Conservation (phyloP, 176 grass and related monocot species). For the Phyllostachys edulis region DNA sequence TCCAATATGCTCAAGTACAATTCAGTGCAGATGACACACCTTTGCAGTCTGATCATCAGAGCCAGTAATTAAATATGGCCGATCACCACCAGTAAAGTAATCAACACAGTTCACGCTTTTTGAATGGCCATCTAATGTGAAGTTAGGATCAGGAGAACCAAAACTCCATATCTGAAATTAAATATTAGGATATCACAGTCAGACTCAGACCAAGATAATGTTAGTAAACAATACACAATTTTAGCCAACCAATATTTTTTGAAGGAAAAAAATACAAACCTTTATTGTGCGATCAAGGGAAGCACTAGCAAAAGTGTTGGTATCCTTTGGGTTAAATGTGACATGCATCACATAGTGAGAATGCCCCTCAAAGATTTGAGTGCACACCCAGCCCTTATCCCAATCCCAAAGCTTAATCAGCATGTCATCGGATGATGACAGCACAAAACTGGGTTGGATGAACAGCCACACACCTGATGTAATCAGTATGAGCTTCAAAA, state of each 20-base stretch:
- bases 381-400: conserved; percentile 95
- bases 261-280: conserved; percentile 42
- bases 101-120: conserved; percentile 99
- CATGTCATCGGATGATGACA: conserved; percentile 99
- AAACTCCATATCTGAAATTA: conserved; percentile 90
- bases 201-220: conserved; percentile 11
- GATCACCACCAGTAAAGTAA: conserved; percentile 98
- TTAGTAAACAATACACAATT: not conserved
- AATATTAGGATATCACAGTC: conserved; percentile 8
- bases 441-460: conserved; percentile 91
- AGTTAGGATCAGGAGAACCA: conserved; percentile 96
- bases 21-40: conserved; percentile 43
- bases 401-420: conserved; percentile 99
- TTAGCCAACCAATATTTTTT: not conserved
- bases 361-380: conserved; percentile 99
- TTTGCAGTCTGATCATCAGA: conserved; percentile 99
- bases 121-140: conserved; percentile 90
- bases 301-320: conserved; percentile 96
- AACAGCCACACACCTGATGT: conserved; percentile 96
- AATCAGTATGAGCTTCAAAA: conserved; percentile 94
- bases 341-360: conserved; percentile 99
- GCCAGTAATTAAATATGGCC: conserved; percentile 91
- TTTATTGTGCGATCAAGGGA: conserved; percentile 97
- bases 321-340: conserved; percentile 99
- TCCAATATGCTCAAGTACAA: not conserved